A percentile compares a stretch with the other conserved stretches of the same genome.
Evolutionary conservation across 202 grass and related monocot genomes (phyloP).

Genomic region (Schoenoplectus triqueter): DNA sequence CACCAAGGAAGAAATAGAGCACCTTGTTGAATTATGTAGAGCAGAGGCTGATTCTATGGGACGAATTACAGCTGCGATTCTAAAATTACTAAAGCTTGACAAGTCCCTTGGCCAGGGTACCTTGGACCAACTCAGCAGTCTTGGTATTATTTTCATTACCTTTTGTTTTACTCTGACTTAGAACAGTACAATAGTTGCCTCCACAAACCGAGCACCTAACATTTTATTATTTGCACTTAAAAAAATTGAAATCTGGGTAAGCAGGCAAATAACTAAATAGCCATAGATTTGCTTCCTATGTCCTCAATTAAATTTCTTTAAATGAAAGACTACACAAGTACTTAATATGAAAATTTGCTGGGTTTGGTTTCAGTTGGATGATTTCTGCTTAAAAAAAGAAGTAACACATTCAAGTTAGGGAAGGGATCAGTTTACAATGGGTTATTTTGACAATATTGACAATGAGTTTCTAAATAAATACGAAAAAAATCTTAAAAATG

Average conservation of each 20-base stretch:
- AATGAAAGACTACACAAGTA: neutral
- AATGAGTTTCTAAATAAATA: no score
- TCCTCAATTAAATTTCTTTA: neutral
- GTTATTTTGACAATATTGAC: no score
- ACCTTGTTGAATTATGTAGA: slow-evolving; percentile 75
- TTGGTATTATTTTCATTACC: slow-evolving; percentile 59
- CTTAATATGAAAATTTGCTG: neutral
- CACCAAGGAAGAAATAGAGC: slow-evolving; percentile 88
- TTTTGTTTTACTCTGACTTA: neutral
- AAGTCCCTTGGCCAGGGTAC: slow-evolving; percentile 88
- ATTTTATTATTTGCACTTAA: neutral
- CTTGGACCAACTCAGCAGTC: slow-evolving; percentile 82
- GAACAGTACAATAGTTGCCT: neutral
- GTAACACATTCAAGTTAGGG: no score
- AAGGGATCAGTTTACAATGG: no score
- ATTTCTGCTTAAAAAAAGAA: neutral
- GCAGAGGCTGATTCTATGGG: slow-evolving; percentile 96
- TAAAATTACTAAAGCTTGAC: slow-evolving; percentile 90
- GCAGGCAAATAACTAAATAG: neutral
- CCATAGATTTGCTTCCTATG: neutral
- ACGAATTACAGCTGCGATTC: slow-evolving; percentile 84
- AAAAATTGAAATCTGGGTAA: neutral
- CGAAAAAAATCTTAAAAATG: no score
- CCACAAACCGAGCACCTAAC: neutral
- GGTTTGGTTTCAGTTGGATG: neutral